Evolutionary conservation across 768 basidiomycete species (phyloP).

Genomic region (Asterophora lycoperdoides): DNA sequence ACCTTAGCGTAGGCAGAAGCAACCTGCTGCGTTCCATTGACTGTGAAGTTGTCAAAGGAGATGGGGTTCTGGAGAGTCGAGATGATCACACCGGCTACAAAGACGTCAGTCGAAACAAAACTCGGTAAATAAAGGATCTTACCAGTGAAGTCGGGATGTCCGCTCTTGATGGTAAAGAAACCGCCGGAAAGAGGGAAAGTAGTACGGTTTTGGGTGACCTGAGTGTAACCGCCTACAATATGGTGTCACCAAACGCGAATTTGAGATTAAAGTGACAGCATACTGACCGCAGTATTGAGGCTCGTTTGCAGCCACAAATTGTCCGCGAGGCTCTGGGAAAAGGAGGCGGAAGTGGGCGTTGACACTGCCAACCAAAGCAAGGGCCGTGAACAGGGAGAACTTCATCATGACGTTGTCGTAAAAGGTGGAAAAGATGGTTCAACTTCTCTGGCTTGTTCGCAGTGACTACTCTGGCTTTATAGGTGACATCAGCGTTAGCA

Average conservation of each 20-base stretch:
- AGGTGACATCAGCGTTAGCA: not conserved
- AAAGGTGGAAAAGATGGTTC: constrained; percentile 1
- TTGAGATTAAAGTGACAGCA: constrained; percentile 32
- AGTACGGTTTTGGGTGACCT: constrained; percentile 51
- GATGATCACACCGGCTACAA: constrained; percentile 45
- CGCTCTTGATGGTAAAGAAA: constrained; percentile 53
- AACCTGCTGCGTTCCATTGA: constrained; percentile 26
- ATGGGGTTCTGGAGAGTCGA: constrained; percentile 59
- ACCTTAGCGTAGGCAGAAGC: constrained; percentile 45
- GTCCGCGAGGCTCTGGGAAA: constrained; percentile 67
- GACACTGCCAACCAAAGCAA: constrained; percentile 33
- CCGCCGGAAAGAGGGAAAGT: constrained; percentile 63
- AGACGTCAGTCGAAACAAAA: not conserved
- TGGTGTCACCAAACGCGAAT: not conserved
- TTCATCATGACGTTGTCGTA: constrained; percentile 6
- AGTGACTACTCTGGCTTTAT: not conserved
- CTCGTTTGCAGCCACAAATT: constrained; percentile 54
- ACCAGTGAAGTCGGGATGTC: constrained; percentile 56
- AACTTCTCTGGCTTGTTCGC: not conserved
- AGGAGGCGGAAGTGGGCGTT: constrained; percentile 73
- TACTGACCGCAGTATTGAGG: constrained; percentile 60
- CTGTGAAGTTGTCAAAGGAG: constrained; percentile 57
- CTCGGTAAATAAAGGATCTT: constrained; percentile 7
- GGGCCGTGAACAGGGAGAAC: constrained; percentile 31
- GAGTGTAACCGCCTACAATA: constrained; percentile 53